These are phyloP conservation scores for Malus asiatica DNA, from an alignment of 306 rosid species.

Conservation along the genomic window DNA sequence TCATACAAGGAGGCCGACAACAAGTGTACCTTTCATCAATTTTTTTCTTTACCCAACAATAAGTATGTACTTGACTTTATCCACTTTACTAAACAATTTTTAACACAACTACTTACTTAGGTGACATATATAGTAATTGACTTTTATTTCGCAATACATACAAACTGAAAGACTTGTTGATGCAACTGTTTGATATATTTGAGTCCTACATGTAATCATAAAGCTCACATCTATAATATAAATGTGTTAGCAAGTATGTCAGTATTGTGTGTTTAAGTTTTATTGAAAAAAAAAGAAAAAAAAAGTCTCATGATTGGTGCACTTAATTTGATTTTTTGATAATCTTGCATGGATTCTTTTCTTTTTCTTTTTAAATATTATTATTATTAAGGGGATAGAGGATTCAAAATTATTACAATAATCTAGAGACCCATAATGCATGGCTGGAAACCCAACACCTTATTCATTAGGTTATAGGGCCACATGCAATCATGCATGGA, in stretches of 20 bases:
- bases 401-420: too few relatives aligned
- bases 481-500: not conserved
- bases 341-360: not conserved
- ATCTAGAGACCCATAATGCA: too few relatives aligned
- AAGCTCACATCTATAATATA: not conserved
- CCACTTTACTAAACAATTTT: not conserved
- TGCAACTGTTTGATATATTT: not conserved
- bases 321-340: not conserved
- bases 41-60: not conserved
- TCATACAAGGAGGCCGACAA: conserved; percentile 36
- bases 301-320: not conserved
- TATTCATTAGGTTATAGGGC: too few relatives aligned
- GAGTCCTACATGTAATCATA: not conserved
- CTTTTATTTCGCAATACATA: not conserved
- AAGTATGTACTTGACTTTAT: not conserved
- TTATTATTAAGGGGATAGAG: too few relatives aligned
- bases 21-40: conserved; percentile 30
- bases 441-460: too few relatives aligned
- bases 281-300: not conserved
- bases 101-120: not conserved
- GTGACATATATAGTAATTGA: not conserved
- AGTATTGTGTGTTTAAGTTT: not conserved
- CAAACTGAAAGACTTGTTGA: too few relatives aligned
- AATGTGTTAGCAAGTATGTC: not conserved
- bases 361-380: too few relatives aligned